Percentiles rank a stretch among this genome's conserved stretches.
These are phyloP conservation scores for Populus hybrid DNA, from an alignment of 441 rosid species.

Conservation along the genomic window DNA sequence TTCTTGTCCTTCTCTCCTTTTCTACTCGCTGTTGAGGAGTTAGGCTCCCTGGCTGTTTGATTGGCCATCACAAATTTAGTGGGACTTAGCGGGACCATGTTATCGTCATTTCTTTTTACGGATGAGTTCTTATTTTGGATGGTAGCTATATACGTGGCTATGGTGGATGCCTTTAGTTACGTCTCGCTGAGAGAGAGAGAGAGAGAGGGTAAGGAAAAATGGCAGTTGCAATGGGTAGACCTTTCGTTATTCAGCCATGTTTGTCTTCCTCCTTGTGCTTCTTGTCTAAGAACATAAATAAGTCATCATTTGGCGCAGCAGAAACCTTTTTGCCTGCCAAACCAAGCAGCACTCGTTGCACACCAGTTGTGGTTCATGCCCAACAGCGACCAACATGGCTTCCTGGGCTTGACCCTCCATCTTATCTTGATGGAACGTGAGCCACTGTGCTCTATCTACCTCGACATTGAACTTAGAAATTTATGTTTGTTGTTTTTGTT, in stretches of 20 bases:
- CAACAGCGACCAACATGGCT: slow-evolving; percentile 91
- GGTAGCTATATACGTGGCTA: slow-evolving; percentile 24
- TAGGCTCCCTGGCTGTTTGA: neutral
- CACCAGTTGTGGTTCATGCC: slow-evolving; percentile 36
- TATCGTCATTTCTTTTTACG: slow-evolving; percentile 21
- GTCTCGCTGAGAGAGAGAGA: slow-evolving; percentile 29
- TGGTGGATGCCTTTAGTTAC: slow-evolving; percentile 19
- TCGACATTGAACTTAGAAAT: neutral
- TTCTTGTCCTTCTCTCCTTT: neutral
- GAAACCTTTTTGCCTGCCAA: slow-evolving; percentile 21
- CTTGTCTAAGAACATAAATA: slow-evolving; percentile 11
- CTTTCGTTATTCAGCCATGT: slow-evolving; percentile 38
- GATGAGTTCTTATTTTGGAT: slow-evolving; percentile 9
- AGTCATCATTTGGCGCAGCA: slow-evolving; percentile 25
- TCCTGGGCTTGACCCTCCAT: slow-evolving; percentile 91
- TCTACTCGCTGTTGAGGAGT: neutral
- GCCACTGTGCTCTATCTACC: slow-evolving; percentile 14
- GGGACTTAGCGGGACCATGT: slow-evolving; percentile 26
- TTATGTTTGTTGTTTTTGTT: neutral
- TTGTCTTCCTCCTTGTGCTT: slow-evolving; percentile 21
- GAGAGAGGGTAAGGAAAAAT: slow-evolving; percentile 24
- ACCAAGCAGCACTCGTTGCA: slow-evolving; percentile 5
- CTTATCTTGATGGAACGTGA: slow-evolving; percentile 88
- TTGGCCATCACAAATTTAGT: neutral
- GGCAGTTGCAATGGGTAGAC: slow-evolving; percentile 48